These are phyloP conservation scores for Nissolia schottii DNA, from an alignment of 306 rosid genomes.

Conservation along the genomic window DNA sequence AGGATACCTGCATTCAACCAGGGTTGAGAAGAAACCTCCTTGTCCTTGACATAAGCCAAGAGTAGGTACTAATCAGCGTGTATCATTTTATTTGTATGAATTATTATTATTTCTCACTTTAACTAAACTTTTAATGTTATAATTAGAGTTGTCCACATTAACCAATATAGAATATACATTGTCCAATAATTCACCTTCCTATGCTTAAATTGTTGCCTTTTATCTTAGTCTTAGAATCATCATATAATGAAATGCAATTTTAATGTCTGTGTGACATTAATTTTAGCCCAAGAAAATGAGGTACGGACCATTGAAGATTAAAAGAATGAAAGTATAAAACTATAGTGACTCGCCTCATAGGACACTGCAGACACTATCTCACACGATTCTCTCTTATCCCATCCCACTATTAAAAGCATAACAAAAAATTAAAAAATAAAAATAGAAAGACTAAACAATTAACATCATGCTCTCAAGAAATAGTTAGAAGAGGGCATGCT, in stretches of 20 bases:
- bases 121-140: background rate
- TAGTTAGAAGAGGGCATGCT: background rate
- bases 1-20: background rate
- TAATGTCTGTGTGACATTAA: background rate
- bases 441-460: background rate
- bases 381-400: background rate
- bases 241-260: background rate
- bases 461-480: background rate
- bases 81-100: too few species aligned
- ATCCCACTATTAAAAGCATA: background rate
- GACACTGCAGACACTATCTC: background rate
- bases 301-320: background rate
- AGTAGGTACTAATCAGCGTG: background rate
- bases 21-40: background rate
- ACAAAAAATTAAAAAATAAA: too few species aligned
- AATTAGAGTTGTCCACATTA: background rate
- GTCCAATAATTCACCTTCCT: too few species aligned
- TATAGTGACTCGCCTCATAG: background rate
- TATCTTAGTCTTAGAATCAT: too few species aligned
- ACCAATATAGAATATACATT: too few species aligned
- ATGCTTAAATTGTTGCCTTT: too few species aligned
- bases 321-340: background rate
- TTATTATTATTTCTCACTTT: too few species aligned
- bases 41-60: background rate
- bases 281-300: background rate